Conservation (phyloP, 306 rosid species). For the Dryas drummondii region DNA sequence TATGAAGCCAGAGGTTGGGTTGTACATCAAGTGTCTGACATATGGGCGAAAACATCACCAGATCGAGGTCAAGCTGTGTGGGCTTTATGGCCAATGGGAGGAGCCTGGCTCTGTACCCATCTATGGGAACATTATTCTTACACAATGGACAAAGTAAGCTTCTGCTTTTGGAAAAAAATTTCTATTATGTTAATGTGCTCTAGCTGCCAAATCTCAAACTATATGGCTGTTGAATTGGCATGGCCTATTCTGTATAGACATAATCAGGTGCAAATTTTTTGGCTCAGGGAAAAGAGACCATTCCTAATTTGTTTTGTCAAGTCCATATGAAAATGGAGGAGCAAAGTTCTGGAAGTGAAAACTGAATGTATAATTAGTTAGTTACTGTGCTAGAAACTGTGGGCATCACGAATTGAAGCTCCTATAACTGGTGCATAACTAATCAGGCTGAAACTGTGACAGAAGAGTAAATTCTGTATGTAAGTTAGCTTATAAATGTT, state of each 20-base stretch:
- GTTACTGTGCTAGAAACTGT: too few species aligned
- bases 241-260: not conserved
- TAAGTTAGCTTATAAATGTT: too few species aligned
- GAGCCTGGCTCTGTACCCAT: conserved; percentile 90
- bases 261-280: too few species aligned
- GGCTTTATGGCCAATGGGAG: conserved; percentile 98
- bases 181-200: conserved; percentile 5
- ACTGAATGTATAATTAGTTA: too few species aligned
- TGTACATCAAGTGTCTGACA: conserved; percentile 87
- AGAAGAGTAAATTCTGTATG: too few species aligned
- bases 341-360: too few species aligned
- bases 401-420: too few species aligned
- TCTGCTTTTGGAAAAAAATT: conserved; percentile 15
- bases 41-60: conserved; percentile 93
- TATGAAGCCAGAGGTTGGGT: conserved; percentile 92
- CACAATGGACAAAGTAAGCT: conserved; percentile 83
- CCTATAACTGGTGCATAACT: too few species aligned
- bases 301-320: too few species aligned
- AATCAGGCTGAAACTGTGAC: too few species aligned
- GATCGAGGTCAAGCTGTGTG: conserved; percentile 89
- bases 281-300: too few species aligned
- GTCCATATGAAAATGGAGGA: too few species aligned
- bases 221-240: conserved; percentile 4
- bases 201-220: not conserved
- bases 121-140: conserved; percentile 92